Conservation (phyloP, 768 basidiomycete genomes). For the Pleurotus platypus region DNA sequence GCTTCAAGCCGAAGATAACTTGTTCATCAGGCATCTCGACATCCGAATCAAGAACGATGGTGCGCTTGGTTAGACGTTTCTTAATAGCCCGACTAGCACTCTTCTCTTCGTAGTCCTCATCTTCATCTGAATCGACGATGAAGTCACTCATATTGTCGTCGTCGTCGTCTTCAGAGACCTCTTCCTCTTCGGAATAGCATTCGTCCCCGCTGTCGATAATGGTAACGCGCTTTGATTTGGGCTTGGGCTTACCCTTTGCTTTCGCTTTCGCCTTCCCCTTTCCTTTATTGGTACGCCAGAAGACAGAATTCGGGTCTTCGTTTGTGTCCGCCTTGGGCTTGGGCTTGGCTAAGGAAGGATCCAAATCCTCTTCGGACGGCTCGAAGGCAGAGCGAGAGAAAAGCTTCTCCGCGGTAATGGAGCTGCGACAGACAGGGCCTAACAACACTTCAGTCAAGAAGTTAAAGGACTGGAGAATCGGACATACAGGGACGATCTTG, state of each 20-base stretch:
- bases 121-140: conserved; percentile 49
- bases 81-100: conserved; percentile 34
- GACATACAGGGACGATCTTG: conserved; percentile 51
- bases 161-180: conserved; percentile 26
- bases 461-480: not conserved
- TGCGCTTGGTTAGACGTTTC: conserved; percentile 34
- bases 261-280: conserved; percentile 26
- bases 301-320: conserved; percentile 6
- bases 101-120: conserved; percentile 45
- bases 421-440: conserved; percentile 62
- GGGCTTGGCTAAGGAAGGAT: conserved; percentile 25
- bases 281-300: conserved; percentile 1
- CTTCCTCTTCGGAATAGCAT: conserved; percentile 28
- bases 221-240: conserved; percentile 10
- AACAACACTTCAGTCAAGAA: not conserved
- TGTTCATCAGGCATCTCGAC: conserved; percentile 39
- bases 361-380: conserved; percentile 46
- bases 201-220: conserved; percentile 15
- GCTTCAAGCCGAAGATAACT: conserved; percentile 32
- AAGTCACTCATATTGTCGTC: conserved; percentile 48
- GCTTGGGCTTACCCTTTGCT: conserved; percentile 14
- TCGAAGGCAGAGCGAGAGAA: conserved; percentile 62
- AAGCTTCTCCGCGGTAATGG: conserved; percentile 41
- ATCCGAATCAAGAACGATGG: conserved; percentile 40
- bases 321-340: conserved; percentile 26